Evolutionary conservation across 257 asterid species (phyloP), one percentile per base, ranked within the genome.

Genomic region (Pogostemon cablin): DNA sequence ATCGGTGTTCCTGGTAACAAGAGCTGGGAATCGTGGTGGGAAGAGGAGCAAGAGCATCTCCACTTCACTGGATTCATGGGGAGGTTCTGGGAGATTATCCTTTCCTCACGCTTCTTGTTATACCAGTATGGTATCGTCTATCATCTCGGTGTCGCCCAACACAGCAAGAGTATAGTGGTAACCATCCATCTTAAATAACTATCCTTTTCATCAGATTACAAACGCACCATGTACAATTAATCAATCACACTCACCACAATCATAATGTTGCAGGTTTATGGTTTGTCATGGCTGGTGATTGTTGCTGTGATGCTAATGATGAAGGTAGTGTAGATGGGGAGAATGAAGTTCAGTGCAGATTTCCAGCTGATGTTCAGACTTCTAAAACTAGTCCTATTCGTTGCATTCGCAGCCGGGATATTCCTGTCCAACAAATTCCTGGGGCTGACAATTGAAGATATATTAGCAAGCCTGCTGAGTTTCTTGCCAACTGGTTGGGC

Each of bases 11-110:
- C 93, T 4, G 86, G 90, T 59, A 76, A 62, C 81, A 86, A 90
- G 83, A 90, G 96, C 71, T 90, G 96, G 96, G 96, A 90, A 65
- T 88, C 96, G 3, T 90, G 96, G 96, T 90, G 96, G 96, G 81
- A 83, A 10, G 95, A 88, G 80, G 96, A 90, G 77, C 96, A 86
- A 64, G 92, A 85, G 61, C 96, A 90, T 78, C 91, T 90, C 40
- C 75, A 84, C 54, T 15, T 68, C 78, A 86, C 95, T 10, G 93
- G 93, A 61, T 55, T 86, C 2, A 42, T 68, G 4, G 96, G 97
- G 43, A 71, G 88, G 50, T 68, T 84, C 50, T 86, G 86, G 73
- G 97, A 90, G 78, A 77, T 85, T 65, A 25, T 88, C 67, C 87
- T 90, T 48, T 35, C 93, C 43, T 59, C 85, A 11, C 91, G 96